phyloP scores from a whole-genome alignment of 306 rosid species.

The Chamaecrista fasciculata region DNA sequence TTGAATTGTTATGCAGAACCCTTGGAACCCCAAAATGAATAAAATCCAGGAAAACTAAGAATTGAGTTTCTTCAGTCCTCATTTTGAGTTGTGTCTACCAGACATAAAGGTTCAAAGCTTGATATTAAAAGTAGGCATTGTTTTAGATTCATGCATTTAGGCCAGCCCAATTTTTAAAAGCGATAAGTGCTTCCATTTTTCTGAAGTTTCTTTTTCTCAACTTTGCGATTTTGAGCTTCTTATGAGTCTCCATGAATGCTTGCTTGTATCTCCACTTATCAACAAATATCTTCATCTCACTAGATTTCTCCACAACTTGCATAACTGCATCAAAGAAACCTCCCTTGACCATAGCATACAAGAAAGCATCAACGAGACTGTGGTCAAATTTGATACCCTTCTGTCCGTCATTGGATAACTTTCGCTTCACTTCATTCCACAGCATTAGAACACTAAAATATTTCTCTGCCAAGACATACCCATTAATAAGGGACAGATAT shows the following conservation, averaged over 20 bases:
- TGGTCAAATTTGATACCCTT: constrained; percentile 67
- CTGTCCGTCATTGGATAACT: constrained; percentile 52
- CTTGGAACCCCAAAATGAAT: constrained; percentile 14
- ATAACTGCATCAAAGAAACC: constrained; percentile 94
- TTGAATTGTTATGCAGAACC: not conserved
- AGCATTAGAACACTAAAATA: constrained; percentile 80
- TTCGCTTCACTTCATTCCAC: constrained; percentile 89
- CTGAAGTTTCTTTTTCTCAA: constrained; percentile 66
- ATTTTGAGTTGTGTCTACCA: constrained; percentile 15
- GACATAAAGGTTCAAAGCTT: constrained; percentile 18
- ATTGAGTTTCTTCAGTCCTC: constrained; percentile 21
- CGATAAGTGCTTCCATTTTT: constrained; percentile 85
- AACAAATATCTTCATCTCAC: constrained; percentile 82
- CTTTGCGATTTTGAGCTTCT: constrained; percentile 76
- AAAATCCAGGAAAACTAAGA: constrained; percentile 3
- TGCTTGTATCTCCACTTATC: constrained; percentile 98
- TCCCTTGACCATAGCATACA: constrained; percentile 90
- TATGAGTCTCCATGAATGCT: constrained; percentile 94
- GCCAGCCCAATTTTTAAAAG: constrained; percentile 98
- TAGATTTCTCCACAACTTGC: constrained; percentile 91
- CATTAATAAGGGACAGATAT: constrained; percentile 76
- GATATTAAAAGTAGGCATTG: constrained; percentile 9
- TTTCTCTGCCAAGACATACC: constrained; percentile 74
- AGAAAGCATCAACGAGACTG: constrained; percentile 79
- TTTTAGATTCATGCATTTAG: constrained; percentile 52